Conservation (phyloP, 2,329 filamentous ascomycete genomes). For the Thielaviopsis ethacetica region DNA sequence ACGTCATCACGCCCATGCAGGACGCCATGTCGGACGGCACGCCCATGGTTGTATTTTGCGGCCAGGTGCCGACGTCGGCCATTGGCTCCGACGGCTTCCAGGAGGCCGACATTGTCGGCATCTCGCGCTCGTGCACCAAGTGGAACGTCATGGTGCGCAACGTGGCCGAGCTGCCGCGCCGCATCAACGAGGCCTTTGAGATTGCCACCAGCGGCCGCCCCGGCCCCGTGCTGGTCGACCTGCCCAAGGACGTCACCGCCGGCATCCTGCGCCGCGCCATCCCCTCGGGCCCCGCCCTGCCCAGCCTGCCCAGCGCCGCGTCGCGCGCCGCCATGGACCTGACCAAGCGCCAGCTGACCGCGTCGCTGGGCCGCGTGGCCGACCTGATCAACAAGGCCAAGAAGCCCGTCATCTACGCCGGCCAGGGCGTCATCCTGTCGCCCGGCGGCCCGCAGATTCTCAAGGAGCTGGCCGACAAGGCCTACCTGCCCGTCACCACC, state of each 20-base stretch:
- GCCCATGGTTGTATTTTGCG: slow-evolving; percentile 87
- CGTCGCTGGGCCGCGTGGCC: slow-evolving; percentile 61
- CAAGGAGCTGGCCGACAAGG: slow-evolving; percentile 77
- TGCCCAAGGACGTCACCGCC: slow-evolving; percentile 92
- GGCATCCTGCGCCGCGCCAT: slow-evolving; percentile 71
- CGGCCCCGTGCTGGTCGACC: slow-evolving; percentile 84
- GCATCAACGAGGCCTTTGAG: slow-evolving; percentile 96
- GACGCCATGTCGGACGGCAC: slow-evolving; percentile 92
- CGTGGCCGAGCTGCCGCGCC: slow-evolving; percentile 76
- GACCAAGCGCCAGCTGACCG: slow-evolving; percentile 53
- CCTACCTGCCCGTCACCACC: slow-evolving; percentile 83
- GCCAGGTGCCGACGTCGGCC: slow-evolving; percentile 76
- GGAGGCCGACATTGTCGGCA: slow-evolving; percentile 86
- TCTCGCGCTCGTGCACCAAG: slow-evolving; percentile 89
- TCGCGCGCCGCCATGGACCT: slow-evolving; percentile 63
- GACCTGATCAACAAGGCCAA: slow-evolving; percentile 73
- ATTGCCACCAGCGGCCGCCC: slow-evolving; percentile 90
- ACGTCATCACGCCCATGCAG: slow-evolving; percentile 91
- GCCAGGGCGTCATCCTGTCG: slow-evolving; percentile 70
- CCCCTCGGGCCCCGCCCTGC: slow-evolving; percentile 56
- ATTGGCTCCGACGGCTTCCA: slow-evolving; percentile 97
- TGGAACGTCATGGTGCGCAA: slow-evolving; percentile 99
- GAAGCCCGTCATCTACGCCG: slow-evolving; percentile 90
- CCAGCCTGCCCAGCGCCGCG: slow-evolving; percentile 70
- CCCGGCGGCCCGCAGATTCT: slow-evolving; percentile 66